Evolutionary conservation across 192 early-diverging fungal genomes (phyloP).

Genomic region (Gonapodya sp.): DNA sequence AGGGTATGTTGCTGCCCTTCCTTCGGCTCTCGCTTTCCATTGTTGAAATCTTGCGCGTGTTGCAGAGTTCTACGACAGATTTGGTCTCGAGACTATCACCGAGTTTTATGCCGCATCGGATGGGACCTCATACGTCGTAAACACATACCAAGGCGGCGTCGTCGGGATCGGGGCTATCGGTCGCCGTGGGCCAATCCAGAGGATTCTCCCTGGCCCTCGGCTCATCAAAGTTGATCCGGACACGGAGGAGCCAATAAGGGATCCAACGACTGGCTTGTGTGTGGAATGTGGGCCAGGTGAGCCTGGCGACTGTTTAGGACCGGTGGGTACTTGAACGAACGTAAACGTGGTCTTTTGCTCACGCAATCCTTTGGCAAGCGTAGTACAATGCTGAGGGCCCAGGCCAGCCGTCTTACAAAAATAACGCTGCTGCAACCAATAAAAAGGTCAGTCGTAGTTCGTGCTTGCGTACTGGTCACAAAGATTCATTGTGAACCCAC

Average conservation of each 20-base stretch:
- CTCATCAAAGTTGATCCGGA: slow-evolving; percentile 1
- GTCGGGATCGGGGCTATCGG: slow-evolving; percentile 5
- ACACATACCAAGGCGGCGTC: neutral
- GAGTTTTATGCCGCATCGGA: slow-evolving; percentile 10
- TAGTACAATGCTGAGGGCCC: neutral
- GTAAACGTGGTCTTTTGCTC: neutral
- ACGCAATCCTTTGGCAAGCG: neutral
- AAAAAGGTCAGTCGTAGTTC: neutral
- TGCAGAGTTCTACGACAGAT: neutral
- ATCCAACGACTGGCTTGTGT: slow-evolving; percentile 3
- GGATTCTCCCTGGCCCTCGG: neutral
- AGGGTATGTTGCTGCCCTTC: neutral
- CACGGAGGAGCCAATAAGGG: neutral
- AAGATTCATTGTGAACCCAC: neutral
- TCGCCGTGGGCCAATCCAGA: neutral
- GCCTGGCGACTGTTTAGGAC: neutral
- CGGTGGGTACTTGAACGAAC: neutral
- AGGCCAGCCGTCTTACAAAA: neutral
- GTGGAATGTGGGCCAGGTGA: neutral
- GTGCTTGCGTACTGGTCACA: neutral
- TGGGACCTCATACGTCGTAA: neutral
- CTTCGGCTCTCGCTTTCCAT: neutral
- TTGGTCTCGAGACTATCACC: neutral
- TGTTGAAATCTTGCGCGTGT: neutral
- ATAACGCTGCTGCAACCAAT: neutral